Conservation (phyloP, 768 basidiomycete genomes). For the Tremella yokohamensis region DNA sequence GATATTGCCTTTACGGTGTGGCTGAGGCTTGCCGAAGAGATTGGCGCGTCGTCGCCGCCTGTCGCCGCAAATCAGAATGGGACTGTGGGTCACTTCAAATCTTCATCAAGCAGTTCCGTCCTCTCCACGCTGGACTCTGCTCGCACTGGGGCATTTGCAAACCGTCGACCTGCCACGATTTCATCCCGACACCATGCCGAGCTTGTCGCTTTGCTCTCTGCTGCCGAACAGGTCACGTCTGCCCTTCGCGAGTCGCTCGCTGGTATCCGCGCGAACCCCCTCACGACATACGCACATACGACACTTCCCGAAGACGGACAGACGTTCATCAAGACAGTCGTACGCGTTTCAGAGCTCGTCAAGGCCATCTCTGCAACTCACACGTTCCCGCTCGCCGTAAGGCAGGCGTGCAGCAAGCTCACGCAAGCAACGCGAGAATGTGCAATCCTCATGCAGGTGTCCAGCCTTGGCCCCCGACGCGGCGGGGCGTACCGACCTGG, state of each 20-base stretch:
- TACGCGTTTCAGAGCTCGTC: constrained; percentile 69
- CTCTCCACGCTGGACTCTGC: constrained; percentile 2
- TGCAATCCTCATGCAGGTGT: constrained; percentile 78
- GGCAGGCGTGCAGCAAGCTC: constrained; percentile 68
- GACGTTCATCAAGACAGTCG: constrained; percentile 76
- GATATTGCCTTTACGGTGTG: constrained; percentile 77
- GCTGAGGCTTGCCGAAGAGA: constrained; percentile 70
- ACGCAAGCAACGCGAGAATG: constrained; percentile 83
- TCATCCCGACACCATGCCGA: constrained; percentile 38
- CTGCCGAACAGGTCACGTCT: constrained; percentile 64
- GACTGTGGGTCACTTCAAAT: constrained; percentile 21
- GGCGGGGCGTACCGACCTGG: constrained; percentile 13
- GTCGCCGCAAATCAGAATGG: neutral
- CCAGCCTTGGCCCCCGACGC: constrained; percentile 63
- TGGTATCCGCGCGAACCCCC: constrained; percentile 58
- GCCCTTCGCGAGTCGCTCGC: constrained; percentile 62
- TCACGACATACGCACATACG: constrained; percentile 58
- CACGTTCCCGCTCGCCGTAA: constrained; percentile 62
- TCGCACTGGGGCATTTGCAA: constrained; percentile 1
- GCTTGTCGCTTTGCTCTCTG: constrained; percentile 53
- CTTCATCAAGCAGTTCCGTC: constrained; percentile 16
- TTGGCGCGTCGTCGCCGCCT: constrained; percentile 47
- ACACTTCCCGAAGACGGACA: constrained; percentile 73
- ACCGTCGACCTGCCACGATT: constrained; percentile 22
- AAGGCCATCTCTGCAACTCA: constrained; percentile 60